A percentile compares a stretch with the other conserved stretches of the same genome.
Conservation (phyloP, 2,329 filamentous ascomycete genomes). For the Dryadomyces quercus-mongolicae region DNA sequence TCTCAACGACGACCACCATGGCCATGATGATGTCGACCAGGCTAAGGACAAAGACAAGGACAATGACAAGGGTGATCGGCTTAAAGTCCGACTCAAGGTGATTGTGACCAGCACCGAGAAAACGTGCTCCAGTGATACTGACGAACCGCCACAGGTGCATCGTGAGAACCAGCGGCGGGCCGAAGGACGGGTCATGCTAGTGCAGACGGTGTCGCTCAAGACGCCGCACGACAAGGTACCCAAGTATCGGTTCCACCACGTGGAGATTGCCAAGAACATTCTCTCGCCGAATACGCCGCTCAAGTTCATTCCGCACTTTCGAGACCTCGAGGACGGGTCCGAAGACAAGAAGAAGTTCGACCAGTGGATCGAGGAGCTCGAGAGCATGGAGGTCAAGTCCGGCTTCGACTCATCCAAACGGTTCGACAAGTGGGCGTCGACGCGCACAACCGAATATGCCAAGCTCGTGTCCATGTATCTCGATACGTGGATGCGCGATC, state of each 20-base stretch:
- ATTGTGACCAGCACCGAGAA: too few species aligned
- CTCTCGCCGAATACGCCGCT: slow-evolving; percentile 48
- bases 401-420: slow-evolving; percentile 43
- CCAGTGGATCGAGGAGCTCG: slow-evolving; percentile 43
- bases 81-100: slow-evolving; percentile 41
- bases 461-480: slow-evolving; percentile 40
- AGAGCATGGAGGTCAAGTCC: slow-evolving; percentile 44
- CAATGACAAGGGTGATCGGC: slow-evolving; percentile 24
- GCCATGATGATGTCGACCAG: too few species aligned
- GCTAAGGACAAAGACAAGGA: too few species aligned
- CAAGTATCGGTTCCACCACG: slow-evolving; percentile 46
- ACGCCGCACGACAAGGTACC: slow-evolving; percentile 41
- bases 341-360: slow-evolving; percentile 41
- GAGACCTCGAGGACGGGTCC: slow-evolving; percentile 40
- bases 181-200: slow-evolving; percentile 4
- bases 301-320: slow-evolving; percentile 46
- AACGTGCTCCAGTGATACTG: too few species aligned
- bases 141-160: slow-evolving; percentile 3
- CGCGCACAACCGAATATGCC: slow-evolving; percentile 38
- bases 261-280: slow-evolving; percentile 47
- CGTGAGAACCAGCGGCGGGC: slow-evolving; percentile 8
- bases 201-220: slow-evolving; percentile 31
- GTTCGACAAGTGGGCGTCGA: slow-evolving; percentile 35
- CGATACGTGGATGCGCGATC: slow-evolving; percentile 37
- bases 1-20: slow-evolving; percentile 15